phyloP scores from a whole-genome alignment of 805 yeast genomes.

The Ogataea thermomethanolica region DNA sequence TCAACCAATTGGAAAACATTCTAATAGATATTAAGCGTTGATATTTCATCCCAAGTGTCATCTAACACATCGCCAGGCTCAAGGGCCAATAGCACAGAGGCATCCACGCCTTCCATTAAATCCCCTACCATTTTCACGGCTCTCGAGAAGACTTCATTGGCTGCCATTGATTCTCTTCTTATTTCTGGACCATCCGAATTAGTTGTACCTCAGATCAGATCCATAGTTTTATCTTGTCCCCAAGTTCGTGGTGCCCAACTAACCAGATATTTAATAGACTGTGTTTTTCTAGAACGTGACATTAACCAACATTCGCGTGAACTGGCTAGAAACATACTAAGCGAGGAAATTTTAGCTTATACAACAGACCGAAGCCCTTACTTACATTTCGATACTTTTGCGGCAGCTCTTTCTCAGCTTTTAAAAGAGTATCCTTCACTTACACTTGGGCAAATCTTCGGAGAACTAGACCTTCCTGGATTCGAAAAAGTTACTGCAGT shows the following conservation, averaged over 20 bases:
- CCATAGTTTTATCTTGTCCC: not conserved
- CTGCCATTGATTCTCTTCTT: constrained; percentile 1
- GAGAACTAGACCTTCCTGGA: not conserved
- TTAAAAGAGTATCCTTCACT: too few relatives aligned
- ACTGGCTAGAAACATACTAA: not conserved
- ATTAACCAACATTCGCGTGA: not conserved
- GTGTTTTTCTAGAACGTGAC: not conserved
- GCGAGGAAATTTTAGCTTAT: not conserved
- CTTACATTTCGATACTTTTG: not conserved
- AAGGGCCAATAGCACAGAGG: constrained; percentile 25
- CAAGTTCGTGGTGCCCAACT: constrained; percentile 1
- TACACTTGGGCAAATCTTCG: not conserved
- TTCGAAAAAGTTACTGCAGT: not conserved
- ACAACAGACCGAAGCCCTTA: too few relatives aligned
- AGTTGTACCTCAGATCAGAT: not conserved
- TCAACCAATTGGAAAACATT: constrained; percentile 8
- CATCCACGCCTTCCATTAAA: constrained; percentile 21
- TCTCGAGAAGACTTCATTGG: not conserved
- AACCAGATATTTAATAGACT: constrained; percentile 1
- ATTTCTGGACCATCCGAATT: not conserved
- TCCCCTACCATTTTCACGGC: not conserved
- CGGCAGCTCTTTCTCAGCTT: not conserved
- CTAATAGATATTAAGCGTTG: constrained; percentile 2
- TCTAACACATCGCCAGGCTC: constrained; percentile 23
- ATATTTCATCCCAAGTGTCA: constrained; percentile 17